Evolutionary conservation across 2,329 filamentous ascomycete genomes (phyloP).

Genomic region (Penicillium sp.): DNA sequence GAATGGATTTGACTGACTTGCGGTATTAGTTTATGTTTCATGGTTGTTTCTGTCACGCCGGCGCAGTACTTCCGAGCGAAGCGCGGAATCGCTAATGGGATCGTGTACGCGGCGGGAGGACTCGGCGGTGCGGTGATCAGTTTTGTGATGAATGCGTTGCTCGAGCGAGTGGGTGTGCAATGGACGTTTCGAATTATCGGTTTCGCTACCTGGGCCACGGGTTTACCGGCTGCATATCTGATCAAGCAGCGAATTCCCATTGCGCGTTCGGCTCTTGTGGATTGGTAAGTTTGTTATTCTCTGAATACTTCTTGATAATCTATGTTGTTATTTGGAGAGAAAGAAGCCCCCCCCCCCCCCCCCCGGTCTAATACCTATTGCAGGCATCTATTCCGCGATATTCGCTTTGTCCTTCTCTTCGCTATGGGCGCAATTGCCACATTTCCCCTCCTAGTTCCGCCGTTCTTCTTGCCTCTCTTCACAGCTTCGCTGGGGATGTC

Average conservation of each 20-base stretch:
- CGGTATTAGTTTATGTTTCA: slow-evolving; percentile 40
- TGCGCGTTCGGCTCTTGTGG: slow-evolving; percentile 45
- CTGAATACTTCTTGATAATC: slow-evolving; percentile 14
- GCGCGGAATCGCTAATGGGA: slow-evolving; percentile 56
- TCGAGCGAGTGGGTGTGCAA: slow-evolving; percentile 41
- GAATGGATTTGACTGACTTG: neutral
- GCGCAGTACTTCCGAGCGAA: slow-evolving; percentile 57
- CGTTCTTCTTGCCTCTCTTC: slow-evolving; percentile 62
- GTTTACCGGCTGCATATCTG: slow-evolving; percentile 56
- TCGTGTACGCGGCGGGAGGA: slow-evolving; percentile 46
- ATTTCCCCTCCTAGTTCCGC: slow-evolving; percentile 61
- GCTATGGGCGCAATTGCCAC: slow-evolving; percentile 56
- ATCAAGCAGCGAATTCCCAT: slow-evolving; percentile 43
- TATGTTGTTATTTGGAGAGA: too few species aligned
- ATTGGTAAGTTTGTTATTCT: slow-evolving; percentile 44
- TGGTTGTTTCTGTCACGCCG: slow-evolving; percentile 49
- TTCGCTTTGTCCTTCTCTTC: slow-evolving; percentile 55
- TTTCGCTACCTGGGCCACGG: slow-evolving; percentile 53
- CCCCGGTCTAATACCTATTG: slow-evolving; percentile 6
- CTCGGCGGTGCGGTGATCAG: slow-evolving; percentile 57
- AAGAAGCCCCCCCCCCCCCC: too few species aligned
- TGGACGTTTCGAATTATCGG: slow-evolving; percentile 45
- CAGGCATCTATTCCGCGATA: slow-evolving; percentile 53
- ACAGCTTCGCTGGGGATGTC: slow-evolving; percentile 55
- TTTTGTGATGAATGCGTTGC: slow-evolving; percentile 50